phyloP scores from a whole-genome alignment of 495 filamentous ascomycete species.

The Margaritispora aquatica region DNA sequence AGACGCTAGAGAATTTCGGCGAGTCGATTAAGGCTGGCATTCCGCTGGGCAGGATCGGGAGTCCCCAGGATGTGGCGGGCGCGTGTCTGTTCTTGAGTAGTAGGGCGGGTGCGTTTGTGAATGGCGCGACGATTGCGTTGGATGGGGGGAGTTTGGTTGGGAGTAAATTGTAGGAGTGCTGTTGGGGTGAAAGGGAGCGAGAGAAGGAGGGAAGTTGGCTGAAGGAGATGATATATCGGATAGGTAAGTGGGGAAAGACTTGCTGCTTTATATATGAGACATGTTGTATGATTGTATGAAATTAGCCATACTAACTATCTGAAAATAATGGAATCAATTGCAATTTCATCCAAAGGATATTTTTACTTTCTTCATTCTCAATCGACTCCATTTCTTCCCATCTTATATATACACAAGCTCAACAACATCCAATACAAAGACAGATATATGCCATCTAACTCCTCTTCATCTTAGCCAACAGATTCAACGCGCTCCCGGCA shows the following conservation, averaged over 20 bases:
- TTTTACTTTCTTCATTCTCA: no score
- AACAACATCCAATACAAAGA: no score
- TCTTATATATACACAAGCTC: background rate
- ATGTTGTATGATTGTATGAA: no score
- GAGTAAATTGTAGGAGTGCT: slow-evolving; percentile 45
- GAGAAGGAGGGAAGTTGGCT: background rate
- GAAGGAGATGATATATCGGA: background rate
- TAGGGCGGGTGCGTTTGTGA: slow-evolving; percentile 66
- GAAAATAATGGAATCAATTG: no score
- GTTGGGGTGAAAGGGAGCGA: background rate
- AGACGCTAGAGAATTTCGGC: slow-evolving; percentile 53
- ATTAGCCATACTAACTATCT: no score
- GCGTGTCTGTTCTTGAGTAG: slow-evolving; percentile 69
- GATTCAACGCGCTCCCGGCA: slow-evolving; percentile 89
- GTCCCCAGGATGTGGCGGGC: slow-evolving; percentile 66
- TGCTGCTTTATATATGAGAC: no score
- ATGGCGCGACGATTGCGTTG: slow-evolving; percentile 67
- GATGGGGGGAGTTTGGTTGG: slow-evolving; percentile 58
- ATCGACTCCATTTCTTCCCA: background rate
- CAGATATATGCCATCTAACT: no score
- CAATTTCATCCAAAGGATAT: no score
- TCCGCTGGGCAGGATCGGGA: slow-evolving; percentile 67
- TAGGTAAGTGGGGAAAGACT: no score
- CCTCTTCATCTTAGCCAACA: slow-evolving; percentile 47
- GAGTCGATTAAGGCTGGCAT: slow-evolving; percentile 57